phyloP scores from a whole-genome alignment of 768 basidiomycete species.

The Mycena indigotica region DNA sequence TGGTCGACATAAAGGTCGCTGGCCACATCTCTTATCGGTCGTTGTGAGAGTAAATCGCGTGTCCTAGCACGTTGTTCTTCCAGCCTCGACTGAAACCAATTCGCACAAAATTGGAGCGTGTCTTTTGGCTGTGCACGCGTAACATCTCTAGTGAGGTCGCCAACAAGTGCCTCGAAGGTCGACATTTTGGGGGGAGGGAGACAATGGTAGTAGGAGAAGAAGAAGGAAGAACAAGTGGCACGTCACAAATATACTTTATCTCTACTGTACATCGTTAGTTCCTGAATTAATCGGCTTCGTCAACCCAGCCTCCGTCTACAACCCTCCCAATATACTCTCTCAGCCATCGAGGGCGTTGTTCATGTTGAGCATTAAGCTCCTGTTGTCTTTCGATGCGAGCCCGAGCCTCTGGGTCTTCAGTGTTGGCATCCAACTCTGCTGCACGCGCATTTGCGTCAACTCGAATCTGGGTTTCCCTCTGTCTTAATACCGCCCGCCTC shows the following conservation, averaged over 20 bases:
- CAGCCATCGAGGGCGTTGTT: constrained; percentile 62
- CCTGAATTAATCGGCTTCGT: constrained; percentile 55
- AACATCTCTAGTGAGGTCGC: constrained; percentile 84
- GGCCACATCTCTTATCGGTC: constrained; percentile 54
- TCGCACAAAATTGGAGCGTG: constrained; percentile 88
- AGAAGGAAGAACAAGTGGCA: not conserved
- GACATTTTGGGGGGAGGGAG: constrained; percentile 53
- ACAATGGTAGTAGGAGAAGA: not conserved
- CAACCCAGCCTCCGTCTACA: constrained; percentile 66
- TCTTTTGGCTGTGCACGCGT: constrained; percentile 88
- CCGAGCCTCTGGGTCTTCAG: constrained; percentile 29
- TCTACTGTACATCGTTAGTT: constrained; percentile 3
- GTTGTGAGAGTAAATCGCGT: constrained; percentile 63
- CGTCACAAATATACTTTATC: too few species aligned
- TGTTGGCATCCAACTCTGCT: constrained; percentile 32
- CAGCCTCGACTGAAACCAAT: constrained; percentile 90
- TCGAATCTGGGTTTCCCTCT: constrained; percentile 65
- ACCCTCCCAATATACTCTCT: constrained; percentile 66
- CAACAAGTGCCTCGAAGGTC: constrained; percentile 80
- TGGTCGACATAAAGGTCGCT: constrained; percentile 61
- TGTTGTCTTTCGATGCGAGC: constrained; percentile 39
- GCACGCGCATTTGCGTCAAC: constrained; percentile 60
- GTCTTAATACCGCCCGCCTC: constrained; percentile 57
- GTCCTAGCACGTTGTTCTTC: constrained; percentile 81
- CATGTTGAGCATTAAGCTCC: constrained; percentile 51